phyloP scores from a whole-genome alignment of 1,139 yeast species.

The Suhomyces coccinellae region DNA sequence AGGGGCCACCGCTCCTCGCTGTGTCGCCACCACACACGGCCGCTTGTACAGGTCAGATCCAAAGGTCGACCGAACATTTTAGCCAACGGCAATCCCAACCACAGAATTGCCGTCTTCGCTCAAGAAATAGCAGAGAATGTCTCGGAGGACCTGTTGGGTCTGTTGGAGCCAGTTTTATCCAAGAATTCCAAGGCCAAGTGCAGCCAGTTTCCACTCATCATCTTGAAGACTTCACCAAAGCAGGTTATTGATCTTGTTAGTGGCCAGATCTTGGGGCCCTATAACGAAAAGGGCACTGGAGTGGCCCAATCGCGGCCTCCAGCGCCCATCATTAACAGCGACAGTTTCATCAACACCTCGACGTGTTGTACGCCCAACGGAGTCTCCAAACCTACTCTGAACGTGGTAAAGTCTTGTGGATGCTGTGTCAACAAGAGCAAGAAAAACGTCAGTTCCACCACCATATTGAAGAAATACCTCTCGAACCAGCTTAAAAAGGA shows the following conservation, averaged over 20 bases:
- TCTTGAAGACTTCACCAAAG: conserved; percentile 49
- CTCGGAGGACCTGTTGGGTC: background rate
- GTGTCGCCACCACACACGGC: conserved; percentile 79
- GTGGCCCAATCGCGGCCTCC: conserved; percentile 18
- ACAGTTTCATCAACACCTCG: conserved; percentile 38
- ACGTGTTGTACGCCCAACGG: conserved; percentile 35
- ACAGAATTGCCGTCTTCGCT: conserved; percentile 60
- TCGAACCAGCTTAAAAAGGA: conserved; percentile 22
- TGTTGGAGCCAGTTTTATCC: background rate
- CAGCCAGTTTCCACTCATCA: conserved; percentile 36
- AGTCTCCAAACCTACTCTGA: conserved; percentile 17
- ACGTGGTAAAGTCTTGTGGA: conserved; percentile 26
- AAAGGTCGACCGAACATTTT: conserved; percentile 76
- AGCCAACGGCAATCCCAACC: conserved; percentile 48
- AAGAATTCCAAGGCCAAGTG: conserved; percentile 10
- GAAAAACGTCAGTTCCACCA: conserved; percentile 31
- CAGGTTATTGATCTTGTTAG: conserved; percentile 51
- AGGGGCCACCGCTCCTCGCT: conserved; percentile 90
- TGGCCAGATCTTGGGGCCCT: conserved; percentile 47
- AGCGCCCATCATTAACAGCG: conserved; percentile 30
- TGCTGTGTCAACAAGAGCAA: conserved; percentile 24
- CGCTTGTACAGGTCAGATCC: conserved; percentile 80
- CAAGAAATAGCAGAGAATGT: conserved; percentile 36
- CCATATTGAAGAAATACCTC: conserved; percentile 39
- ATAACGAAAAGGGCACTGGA: conserved; percentile 21